These are phyloP conservation scores for Kwoniella sp. DNA, from an alignment of 768 basidiomycete species.

Conservation along the genomic window DNA sequence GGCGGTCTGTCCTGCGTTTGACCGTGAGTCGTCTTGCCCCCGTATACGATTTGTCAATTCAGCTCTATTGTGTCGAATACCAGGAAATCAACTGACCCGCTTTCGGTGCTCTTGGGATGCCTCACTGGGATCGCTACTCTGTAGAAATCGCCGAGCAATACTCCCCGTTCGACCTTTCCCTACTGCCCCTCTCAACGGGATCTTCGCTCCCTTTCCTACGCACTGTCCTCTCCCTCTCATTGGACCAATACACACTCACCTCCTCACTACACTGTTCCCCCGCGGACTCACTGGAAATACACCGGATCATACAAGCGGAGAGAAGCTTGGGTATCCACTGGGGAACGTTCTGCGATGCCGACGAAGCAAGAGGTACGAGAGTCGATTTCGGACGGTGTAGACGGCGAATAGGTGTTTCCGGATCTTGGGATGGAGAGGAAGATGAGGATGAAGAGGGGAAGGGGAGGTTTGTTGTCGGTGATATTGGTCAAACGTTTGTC, in stretches of 20 bases:
- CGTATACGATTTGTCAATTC: neutral
- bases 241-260: slow-evolving; percentile 55
- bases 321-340: slow-evolving; percentile 48
- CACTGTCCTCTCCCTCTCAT: slow-evolving; percentile 51
- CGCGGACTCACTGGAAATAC: slow-evolving; percentile 44
- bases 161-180: slow-evolving; percentile 45
- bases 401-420: slow-evolving; percentile 25
- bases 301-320: slow-evolving; percentile 33
- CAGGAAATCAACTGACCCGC: neutral
- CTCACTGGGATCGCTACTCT: too few species aligned
- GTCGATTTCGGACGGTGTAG: slow-evolving; percentile 47
- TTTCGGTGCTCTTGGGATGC: slow-evolving; percentile 2
- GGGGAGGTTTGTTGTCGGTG: slow-evolving; percentile 40
- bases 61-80: too few species aligned
- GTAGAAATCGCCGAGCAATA: slow-evolving; percentile 52
- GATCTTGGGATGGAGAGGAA: slow-evolving; percentile 29
- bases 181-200: slow-evolving; percentile 53
- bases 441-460: slow-evolving; percentile 15
- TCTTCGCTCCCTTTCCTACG: slow-evolving; percentile 55
- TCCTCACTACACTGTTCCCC: slow-evolving; percentile 49
- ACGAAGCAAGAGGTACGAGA: slow-evolving; percentile 46
- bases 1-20: slow-evolving; percentile 55
- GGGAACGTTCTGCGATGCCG: slow-evolving; percentile 49
- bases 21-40: slow-evolving; percentile 36
- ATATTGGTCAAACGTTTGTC: slow-evolving; percentile 46